phyloP scores from a whole-genome alignment of 2,329 filamentous ascomycete species.

The Pestalotiopsis sp. region DNA sequence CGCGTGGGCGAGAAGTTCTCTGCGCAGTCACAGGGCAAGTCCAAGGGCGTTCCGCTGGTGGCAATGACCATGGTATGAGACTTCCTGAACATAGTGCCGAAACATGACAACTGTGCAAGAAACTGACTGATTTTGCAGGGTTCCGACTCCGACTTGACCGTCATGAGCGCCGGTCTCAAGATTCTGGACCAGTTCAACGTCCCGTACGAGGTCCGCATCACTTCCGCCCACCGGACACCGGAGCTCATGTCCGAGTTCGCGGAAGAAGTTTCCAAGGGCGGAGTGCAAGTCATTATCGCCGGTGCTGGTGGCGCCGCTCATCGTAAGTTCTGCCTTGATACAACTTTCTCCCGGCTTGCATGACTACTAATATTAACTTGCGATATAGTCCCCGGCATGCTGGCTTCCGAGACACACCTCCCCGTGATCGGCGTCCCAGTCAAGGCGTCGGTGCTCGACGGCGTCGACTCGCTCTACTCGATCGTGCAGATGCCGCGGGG shows the following conservation, averaged over 20 bases:
- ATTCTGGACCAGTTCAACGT: conserved; percentile 71
- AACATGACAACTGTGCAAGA: not conserved
- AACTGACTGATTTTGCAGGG: not conserved
- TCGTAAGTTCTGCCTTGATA: conserved; percentile 15
- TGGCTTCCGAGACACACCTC: conserved; percentile 67
- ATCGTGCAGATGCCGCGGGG: conserved; percentile 80
- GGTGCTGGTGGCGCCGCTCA: conserved; percentile 75
- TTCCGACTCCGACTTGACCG: conserved; percentile 67
- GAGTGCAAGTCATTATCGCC: conserved; percentile 74
- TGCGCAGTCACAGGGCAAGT: conserved; percentile 24
- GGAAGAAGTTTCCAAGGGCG: conserved; percentile 59
- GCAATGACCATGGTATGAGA: conserved; percentile 79
- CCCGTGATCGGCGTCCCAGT: conserved; percentile 79
- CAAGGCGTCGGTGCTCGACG: conserved; percentile 71
- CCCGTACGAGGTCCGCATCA: conserved; percentile 72
- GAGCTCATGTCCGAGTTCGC: conserved; percentile 69
- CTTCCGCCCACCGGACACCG: conserved; percentile 77
- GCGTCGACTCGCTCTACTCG: conserved; percentile 68
- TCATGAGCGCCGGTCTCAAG: conserved; percentile 65
- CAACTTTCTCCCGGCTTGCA: not conserved
- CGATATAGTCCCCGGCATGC: conserved; percentile 65
- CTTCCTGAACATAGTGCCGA: not conserved
- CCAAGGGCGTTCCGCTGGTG: conserved; percentile 55
- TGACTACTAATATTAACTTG: not conserved
- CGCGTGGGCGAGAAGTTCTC: conserved; percentile 45